A percentile compares a stretch with the other conserved stretches of the same genome.
phyloP scores from a whole-genome alignment of 2,329 filamentous ascomycete genomes.

The Plenodomus tracheiphilus region DNA sequence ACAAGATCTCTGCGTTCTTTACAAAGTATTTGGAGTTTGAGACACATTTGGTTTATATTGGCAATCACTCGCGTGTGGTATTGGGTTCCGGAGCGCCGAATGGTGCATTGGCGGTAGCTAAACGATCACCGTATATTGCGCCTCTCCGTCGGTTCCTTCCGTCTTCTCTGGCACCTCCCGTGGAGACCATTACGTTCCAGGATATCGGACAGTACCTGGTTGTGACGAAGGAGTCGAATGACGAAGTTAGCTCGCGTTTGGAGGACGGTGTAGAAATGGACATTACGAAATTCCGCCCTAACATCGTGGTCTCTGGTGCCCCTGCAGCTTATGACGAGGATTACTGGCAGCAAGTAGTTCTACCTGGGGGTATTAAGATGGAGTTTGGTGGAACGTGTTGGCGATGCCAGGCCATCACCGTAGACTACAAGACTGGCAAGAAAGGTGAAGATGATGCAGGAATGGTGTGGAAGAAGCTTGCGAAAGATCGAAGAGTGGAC shows the following conservation, averaged over 20 bases:
- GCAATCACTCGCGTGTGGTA: slow-evolving; percentile 61
- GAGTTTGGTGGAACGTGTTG: slow-evolving; percentile 59
- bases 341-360: slow-evolving; percentile 66
- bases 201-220: slow-evolving; percentile 16
- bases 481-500: slow-evolving; percentile 72
- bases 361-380: slow-evolving; percentile 43
- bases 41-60: slow-evolving; percentile 67
- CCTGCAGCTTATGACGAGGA: slow-evolving; percentile 67
- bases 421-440: slow-evolving; percentile 69
- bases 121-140: slow-evolving; percentile 15
- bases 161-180: slow-evolving; percentile 36
- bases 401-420: slow-evolving; percentile 70
- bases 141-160: slow-evolving; percentile 40
- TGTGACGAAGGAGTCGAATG: slow-evolving; percentile 17
- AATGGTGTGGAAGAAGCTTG: slow-evolving; percentile 69
- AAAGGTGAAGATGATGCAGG: slow-evolving; percentile 60
- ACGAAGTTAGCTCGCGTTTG: slow-evolving; percentile 48
- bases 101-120: slow-evolving; percentile 8
- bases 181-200: slow-evolving; percentile 38
- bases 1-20: slow-evolving; percentile 65
- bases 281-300: slow-evolving; percentile 72
- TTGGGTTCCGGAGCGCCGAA: slow-evolving; percentile 63
- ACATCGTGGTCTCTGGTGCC: slow-evolving; percentile 68
- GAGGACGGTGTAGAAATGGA: slow-evolving; percentile 56
- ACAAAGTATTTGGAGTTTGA: slow-evolving; percentile 53